Percentiles rank a stretch among this genome's conserved stretches.
Conservation (phyloP, 768 basidiomycete genomes). For the Antrodiella citrinella region DNA sequence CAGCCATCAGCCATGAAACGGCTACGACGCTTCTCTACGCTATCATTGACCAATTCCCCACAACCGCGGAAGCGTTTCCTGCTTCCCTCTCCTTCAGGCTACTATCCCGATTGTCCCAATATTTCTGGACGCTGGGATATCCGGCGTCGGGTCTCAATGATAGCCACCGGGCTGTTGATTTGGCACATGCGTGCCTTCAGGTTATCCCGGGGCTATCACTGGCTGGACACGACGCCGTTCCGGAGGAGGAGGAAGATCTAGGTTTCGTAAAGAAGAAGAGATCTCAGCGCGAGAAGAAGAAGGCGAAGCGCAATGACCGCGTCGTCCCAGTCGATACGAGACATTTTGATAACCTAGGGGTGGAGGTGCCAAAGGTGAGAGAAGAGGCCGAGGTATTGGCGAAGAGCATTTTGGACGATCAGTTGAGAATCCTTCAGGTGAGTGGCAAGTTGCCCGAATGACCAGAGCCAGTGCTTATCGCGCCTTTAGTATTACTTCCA, state of each 20-base stretch:
- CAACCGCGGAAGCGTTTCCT: background rate
- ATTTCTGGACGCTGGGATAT: conserved; percentile 5
- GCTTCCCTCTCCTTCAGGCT: conserved; percentile 1
- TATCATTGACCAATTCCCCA: conserved; percentile 1
- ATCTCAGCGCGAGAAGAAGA: conserved; percentile 8
- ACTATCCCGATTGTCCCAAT: background rate
- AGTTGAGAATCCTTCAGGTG: conserved; percentile 25
- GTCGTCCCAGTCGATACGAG: conserved; percentile 15
- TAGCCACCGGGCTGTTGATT: conserved; percentile 4
- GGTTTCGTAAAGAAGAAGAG: background rate
- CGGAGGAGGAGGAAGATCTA: conserved; percentile 5
- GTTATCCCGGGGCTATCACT: background rate
- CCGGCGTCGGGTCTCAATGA: conserved; percentile 1
- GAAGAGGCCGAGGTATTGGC: conserved; percentile 15
- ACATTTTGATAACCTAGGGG: conserved; percentile 24
- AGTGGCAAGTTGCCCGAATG: background rate
- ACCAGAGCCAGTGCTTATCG: background rate
- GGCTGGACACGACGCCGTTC: background rate
- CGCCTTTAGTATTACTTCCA: conserved; percentile 5
- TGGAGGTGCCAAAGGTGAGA: conserved; percentile 18
- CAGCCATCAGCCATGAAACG: background rate
- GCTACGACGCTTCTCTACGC: background rate
- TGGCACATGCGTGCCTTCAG: background rate
- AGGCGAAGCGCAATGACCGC: conserved; percentile 14
- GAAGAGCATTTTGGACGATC: conserved; percentile 14